These are phyloP conservation scores for Cryptococcus sp. DNA, from an alignment of 1,284 basidiomycete species.

Conservation along the genomic window DNA sequence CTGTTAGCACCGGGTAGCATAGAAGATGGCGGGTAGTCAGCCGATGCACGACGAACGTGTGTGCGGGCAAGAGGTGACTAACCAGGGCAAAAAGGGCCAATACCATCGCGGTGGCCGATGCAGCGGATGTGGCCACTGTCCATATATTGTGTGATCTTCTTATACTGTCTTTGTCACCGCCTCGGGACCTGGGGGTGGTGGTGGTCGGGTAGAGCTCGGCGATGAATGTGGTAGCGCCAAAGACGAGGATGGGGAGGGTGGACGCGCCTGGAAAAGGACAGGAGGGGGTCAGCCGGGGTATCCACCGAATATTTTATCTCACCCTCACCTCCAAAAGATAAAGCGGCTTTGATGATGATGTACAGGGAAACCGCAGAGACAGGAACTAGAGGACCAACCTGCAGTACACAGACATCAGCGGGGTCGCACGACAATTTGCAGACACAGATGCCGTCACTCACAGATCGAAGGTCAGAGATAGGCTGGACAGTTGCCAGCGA, in stretches of 20 bases:
- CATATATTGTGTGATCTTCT: slow-evolving; percentile 1
- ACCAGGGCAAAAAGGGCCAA: slow-evolving; percentile 13
- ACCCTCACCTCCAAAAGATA: not conserved
- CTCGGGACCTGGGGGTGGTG: not conserved
- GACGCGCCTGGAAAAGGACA: not conserved
- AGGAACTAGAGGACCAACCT: slow-evolving; percentile 11
- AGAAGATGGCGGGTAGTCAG: not conserved
- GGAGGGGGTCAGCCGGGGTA: not conserved
- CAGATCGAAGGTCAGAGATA: slow-evolving; percentile 1
- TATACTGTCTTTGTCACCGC: slow-evolving; percentile 3
- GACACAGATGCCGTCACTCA: not conserved
- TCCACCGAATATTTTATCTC: not conserved
- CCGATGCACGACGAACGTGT: slow-evolving; percentile 8
- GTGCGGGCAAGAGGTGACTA: slow-evolving; percentile 5
- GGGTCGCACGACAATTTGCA: too few species aligned
- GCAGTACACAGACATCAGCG: not conserved
- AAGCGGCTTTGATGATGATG: not conserved
- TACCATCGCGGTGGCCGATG: slow-evolving; percentile 2
- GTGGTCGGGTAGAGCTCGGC: slow-evolving; percentile 6
- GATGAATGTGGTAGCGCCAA: slow-evolving; percentile 9
- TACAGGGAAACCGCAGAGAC: slow-evolving; percentile 3
- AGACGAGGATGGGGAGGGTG: slow-evolving; percentile 1
- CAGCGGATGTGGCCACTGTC: slow-evolving; percentile 4
- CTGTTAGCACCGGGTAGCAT: slow-evolving; percentile 2
- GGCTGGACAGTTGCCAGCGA: not conserved